Conservation (phyloP, 2,329 filamentous ascomycete species). For the Didymella sp. region DNA sequence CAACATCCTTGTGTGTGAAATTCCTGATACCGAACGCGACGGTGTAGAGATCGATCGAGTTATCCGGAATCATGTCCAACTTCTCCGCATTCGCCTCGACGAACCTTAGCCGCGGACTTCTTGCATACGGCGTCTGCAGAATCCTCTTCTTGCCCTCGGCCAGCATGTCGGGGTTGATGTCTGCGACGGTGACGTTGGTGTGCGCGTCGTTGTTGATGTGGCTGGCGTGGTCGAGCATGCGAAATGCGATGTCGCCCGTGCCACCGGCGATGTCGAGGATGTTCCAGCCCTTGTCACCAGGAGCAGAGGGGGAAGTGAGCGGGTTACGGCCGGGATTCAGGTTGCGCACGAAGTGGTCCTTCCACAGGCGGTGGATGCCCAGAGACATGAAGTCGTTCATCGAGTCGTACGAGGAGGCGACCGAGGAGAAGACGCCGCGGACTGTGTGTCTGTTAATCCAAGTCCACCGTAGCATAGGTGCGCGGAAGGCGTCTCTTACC, state of each 20-base stretch:
- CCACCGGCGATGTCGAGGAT: constrained; percentile 97
- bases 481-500: constrained; percentile 60
- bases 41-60: constrained; percentile 91
- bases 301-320: constrained; percentile 31
- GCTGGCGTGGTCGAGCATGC: constrained; percentile 87
- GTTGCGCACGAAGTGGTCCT: constrained; percentile 91
- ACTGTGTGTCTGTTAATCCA: constrained; percentile 61
- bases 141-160: constrained; percentile 84
- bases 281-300: constrained; percentile 61
- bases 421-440: constrained; percentile 89
- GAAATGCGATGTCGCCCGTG: constrained; percentile 97
- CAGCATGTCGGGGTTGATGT: constrained; percentile 97
- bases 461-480: too few relatives aligned
- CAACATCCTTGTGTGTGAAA: constrained; percentile 88
- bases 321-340: constrained; percentile 78
- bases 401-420: constrained; percentile 91
- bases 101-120: constrained; percentile 67
- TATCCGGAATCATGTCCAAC: constrained; percentile 69
- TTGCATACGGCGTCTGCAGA: constrained; percentile 65
- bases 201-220: constrained; percentile 79
- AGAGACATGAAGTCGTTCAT: constrained; percentile 99
- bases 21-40: constrained; percentile 98
- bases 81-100: constrained; percentile 89
- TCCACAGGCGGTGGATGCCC: constrained; percentile 96
- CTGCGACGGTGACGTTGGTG: constrained; percentile 86